These are phyloP conservation scores for Candida sakaeoensis DNA, from an alignment of 805 yeast species.

Conservation along the genomic window DNA sequence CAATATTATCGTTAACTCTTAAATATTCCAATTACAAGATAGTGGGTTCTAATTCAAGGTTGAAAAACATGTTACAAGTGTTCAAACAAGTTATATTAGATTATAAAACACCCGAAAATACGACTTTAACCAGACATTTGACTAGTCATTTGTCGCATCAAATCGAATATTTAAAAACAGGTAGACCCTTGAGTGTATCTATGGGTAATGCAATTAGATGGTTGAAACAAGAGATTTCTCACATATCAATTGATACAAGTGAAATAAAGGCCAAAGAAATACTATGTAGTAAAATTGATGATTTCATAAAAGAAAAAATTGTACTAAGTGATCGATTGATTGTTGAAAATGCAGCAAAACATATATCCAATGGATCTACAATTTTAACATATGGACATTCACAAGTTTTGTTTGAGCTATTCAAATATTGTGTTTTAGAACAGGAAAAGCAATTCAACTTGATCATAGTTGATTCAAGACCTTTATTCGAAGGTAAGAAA, in stretches of 20 bases:
- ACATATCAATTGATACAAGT: slow-evolving; percentile 66
- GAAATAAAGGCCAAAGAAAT: slow-evolving; percentile 66
- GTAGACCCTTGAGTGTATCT: slow-evolving; percentile 85
- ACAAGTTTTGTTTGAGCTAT: slow-evolving; percentile 71
- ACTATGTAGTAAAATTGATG: slow-evolving; percentile 67
- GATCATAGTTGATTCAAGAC: slow-evolving; percentile 88
- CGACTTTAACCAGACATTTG: slow-evolving; percentile 81
- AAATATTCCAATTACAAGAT: slow-evolving; percentile 79
- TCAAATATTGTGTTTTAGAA: slow-evolving; percentile 59
- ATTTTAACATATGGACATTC: slow-evolving; percentile 88
- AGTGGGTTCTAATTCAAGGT: slow-evolving; percentile 86
- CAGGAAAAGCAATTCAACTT: slow-evolving; percentile 69
- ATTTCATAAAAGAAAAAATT: slow-evolving; percentile 78
- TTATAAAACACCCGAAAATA: slow-evolving; percentile 80
- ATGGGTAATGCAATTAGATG: slow-evolving; percentile 99
- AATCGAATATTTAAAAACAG: slow-evolving; percentile 85
- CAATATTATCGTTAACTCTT: slow-evolving; percentile 71
- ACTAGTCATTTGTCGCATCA: slow-evolving; percentile 87
- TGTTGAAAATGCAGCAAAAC: slow-evolving; percentile 72
- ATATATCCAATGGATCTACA: slow-evolving; percentile 71
- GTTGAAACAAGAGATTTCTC: slow-evolving; percentile 90
- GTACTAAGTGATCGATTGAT: slow-evolving; percentile 81
- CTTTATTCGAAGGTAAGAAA: slow-evolving; percentile 87
- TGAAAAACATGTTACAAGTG: slow-evolving; percentile 78
- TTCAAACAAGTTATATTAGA: slow-evolving; percentile 77